Conservation (phyloP, 352 stramenopile genomes). For the Pythium aristosporum region DNA sequence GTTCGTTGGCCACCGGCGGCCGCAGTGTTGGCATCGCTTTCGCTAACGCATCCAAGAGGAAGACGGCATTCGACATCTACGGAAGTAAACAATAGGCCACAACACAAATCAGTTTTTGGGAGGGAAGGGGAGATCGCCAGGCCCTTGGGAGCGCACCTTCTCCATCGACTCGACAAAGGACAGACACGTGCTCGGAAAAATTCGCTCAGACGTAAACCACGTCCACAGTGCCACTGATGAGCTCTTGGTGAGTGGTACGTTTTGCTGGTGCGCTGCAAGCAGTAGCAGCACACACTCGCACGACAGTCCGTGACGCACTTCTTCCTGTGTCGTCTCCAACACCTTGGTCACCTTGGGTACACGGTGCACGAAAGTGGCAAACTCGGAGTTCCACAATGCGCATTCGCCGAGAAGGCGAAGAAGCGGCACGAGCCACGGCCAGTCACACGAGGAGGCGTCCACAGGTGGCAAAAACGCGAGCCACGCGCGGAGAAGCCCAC, state of each 20-base stretch:
- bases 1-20: conserved; percentile 4
- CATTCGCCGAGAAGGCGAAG: conserved; percentile 51
- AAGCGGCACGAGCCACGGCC: conserved; percentile 40
- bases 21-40: conserved; percentile 16
- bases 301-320: conserved; percentile 13
- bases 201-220: conserved; percentile 11
- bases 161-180: conserved; percentile 25
- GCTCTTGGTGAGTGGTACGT: conserved; percentile 11
- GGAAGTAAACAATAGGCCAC: background rate
- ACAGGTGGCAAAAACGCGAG: conserved; percentile 37
- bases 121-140: background rate
- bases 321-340: conserved; percentile 25
- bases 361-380: conserved; percentile 40
- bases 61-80: conserved; percentile 25
- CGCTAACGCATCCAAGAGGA: conserved; percentile 20
- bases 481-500: conserved; percentile 43
- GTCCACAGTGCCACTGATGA: conserved; percentile 1
- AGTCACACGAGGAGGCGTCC: conserved; percentile 13
- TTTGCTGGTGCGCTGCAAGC: conserved; percentile 44
- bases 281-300: conserved; percentile 40
- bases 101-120: too few species aligned
- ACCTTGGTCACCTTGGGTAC: conserved; percentile 41
- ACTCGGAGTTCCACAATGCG: conserved; percentile 46
- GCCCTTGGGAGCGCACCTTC: conserved; percentile 4
- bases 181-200: conserved; percentile 15